phyloP scores from a whole-genome alignment of 2,329 filamentous ascomycete species.

The Verticillium isaacii region DNA sequence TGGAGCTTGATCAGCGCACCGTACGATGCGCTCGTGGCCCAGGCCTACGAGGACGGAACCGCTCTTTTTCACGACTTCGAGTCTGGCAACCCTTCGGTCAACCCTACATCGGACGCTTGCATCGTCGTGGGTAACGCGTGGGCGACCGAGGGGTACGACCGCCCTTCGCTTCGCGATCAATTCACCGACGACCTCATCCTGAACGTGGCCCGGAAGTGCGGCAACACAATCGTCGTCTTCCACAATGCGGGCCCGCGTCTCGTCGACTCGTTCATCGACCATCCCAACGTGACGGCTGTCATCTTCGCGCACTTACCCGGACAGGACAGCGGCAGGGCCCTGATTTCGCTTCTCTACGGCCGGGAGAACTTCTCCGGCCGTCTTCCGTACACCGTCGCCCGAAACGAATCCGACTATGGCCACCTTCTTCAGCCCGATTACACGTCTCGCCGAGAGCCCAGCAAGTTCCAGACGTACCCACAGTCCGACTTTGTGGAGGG shows the following conservation, averaged over 20 bases:
- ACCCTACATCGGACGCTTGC: constrained; percentile 56
- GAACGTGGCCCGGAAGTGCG: constrained; percentile 53
- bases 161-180: constrained; percentile 59
- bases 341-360: constrained; percentile 55
- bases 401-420: constrained; percentile 51
- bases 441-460: constrained; percentile 34
- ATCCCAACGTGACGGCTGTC: constrained; percentile 60
- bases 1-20: constrained; percentile 45
- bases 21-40: constrained; percentile 48
- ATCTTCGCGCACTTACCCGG: constrained; percentile 62
- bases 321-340: constrained; percentile 53
- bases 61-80: constrained; percentile 56
- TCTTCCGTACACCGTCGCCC: constrained; percentile 58
- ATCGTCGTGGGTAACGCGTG: constrained; percentile 64
- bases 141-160: constrained; percentile 67
- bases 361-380: constrained; percentile 51
- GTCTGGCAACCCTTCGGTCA: constrained; percentile 41
- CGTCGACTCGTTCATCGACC: constrained; percentile 57
- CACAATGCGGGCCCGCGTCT: constrained; percentile 58
- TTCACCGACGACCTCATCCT: constrained; percentile 54
- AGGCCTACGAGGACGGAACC: constrained; percentile 50
- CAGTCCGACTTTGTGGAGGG: constrained; percentile 49
- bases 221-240: constrained; percentile 59
- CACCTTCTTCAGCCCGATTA: constrained; percentile 30
- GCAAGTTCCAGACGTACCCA: constrained; percentile 46